phyloP scores from a whole-genome alignment of 768 basidiomycete genomes.

The Crucibulum laeve region DNA sequence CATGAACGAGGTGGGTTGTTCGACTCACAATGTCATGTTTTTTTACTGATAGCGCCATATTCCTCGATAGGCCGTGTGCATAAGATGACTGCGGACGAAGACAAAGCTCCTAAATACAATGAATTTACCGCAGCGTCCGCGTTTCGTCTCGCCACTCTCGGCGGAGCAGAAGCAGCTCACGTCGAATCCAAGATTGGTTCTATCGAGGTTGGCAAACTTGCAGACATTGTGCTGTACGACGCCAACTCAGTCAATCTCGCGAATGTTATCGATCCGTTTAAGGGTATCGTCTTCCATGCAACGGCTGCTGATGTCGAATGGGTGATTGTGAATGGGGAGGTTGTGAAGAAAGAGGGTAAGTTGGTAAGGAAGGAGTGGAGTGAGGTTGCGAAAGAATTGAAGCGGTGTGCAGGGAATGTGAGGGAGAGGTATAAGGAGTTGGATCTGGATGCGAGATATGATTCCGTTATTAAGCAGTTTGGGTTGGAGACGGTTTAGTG shows the following conservation, averaged over 20 bases:
- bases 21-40: background rate
- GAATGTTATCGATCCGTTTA: background rate
- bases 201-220: background rate
- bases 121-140: background rate
- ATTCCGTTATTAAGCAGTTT: background rate
- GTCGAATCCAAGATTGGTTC: background rate
- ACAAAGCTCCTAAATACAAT: background rate
- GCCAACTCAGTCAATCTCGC: background rate
- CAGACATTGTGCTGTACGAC: background rate
- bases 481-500: no score
- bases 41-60: no score
- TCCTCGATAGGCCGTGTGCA: background rate
- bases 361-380: conserved; percentile 15
- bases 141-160: background rate
- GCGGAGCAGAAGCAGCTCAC: background rate
- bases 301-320: background rate
- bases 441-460: background rate
- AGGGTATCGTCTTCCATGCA: background rate
- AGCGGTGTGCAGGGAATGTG: background rate
- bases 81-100: background rate
- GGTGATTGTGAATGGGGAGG: background rate
- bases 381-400: conserved; percentile 7
- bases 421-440: background rate
- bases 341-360: conserved; percentile 5
- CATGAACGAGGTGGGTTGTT: background rate